Conservation (phyloP, 176 grass and related monocot species). For the Alopecurus myosuroides region DNA sequence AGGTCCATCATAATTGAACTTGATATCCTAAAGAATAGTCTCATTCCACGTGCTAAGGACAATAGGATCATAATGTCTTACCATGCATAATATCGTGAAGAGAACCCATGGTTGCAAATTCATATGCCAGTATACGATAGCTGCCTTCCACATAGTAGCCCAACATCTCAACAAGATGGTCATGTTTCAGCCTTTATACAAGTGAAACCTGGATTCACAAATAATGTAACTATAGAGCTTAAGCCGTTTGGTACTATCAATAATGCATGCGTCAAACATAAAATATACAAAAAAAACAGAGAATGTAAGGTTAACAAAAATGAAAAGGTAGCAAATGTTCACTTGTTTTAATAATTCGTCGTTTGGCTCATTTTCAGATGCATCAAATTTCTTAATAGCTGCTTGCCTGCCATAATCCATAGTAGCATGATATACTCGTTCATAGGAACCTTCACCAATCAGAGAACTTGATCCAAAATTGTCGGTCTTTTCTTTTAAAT, state of each 20-base stretch:
- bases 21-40: not conserved
- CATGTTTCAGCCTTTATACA: conserved; percentile 59
- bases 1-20: conserved; percentile 10
- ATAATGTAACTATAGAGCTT: not conserved
- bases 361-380: conserved; percentile 42
- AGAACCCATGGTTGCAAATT: conserved; percentile 80
- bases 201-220: conserved; percentile 42
- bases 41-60: conserved; percentile 6
- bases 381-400: too few species aligned
- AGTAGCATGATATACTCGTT: too few species aligned
- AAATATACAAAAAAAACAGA: not conserved
- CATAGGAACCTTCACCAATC: too few species aligned
- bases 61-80: conserved; percentile 17
- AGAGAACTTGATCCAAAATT: too few species aligned
- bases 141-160: conserved; percentile 65
- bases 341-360: conserved; percentile 69
- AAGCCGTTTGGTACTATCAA: too few species aligned
- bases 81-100: conserved; percentile 84
- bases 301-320: not conserved
- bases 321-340: not conserved
- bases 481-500: too few species aligned
- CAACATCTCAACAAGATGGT: conserved; percentile 63
- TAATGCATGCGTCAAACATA: too few species aligned
- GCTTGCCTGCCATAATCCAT: too few species aligned
- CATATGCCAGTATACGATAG: conserved; percentile 55